A percentile compares a stretch with the other conserved stretches of the same genome.
Conservation (phyloP, 2,329 filamentous ascomycete genomes). For the Fusarium abutilonis region DNA sequence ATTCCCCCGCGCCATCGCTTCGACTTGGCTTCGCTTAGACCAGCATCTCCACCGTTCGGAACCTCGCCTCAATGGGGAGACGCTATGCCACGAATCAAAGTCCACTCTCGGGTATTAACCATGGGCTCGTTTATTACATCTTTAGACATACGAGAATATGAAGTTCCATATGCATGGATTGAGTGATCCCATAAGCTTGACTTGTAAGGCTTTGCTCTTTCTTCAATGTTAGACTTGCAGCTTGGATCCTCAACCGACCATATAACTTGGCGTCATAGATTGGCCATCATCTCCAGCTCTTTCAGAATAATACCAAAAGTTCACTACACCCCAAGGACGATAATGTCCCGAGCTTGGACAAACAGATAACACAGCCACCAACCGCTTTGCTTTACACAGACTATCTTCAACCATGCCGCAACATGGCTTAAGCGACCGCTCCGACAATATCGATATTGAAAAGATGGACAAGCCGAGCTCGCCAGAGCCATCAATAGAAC, state of each 20-base stretch:
- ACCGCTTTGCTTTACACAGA: constrained; percentile 1
- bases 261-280: constrained; percentile 30
- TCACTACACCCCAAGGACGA: neutral
- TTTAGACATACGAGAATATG: neutral
- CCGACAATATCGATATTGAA: constrained; percentile 42
- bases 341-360: constrained; percentile 29
- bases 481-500: constrained; percentile 46
- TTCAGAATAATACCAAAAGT: constrained; percentile 5
- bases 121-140: constrained; percentile 25
- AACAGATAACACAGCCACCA: constrained; percentile 22
- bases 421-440: constrained; percentile 6
- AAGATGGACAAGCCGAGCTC: constrained; percentile 50
- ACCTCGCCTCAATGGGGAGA: constrained; percentile 22
- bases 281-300: neutral
- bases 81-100: constrained; percentile 16
- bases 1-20: constrained; percentile 37
- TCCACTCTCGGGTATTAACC: constrained; percentile 21
- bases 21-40: neutral
- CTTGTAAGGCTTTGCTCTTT: neutral
- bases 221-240: neutral
- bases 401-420: constrained; percentile 24
- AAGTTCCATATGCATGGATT: constrained; percentile 6
- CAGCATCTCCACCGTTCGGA: constrained; percentile 14
- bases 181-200: neutral
- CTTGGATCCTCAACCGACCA: constrained; percentile 5